phyloP scores from a whole-genome alignment of 345 rosid genomes.

The Syzygium oleosum region DNA sequence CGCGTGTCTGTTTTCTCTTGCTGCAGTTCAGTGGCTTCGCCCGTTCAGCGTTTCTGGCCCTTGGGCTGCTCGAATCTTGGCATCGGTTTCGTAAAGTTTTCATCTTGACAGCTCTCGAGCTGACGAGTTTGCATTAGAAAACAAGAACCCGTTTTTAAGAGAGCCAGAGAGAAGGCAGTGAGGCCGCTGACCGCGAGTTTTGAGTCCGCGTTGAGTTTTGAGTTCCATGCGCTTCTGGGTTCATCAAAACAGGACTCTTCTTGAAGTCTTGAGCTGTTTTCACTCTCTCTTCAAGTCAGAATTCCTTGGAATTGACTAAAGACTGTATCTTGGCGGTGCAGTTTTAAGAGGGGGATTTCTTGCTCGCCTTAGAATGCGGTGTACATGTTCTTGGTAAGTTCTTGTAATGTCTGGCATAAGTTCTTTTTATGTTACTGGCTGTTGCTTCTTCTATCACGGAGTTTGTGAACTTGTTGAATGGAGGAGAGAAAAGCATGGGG shows the following conservation, averaged over 20 bases:
- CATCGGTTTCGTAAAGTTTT: slow-evolving; percentile 1
- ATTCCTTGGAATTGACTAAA: not conserved
- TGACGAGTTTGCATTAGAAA: not conserved
- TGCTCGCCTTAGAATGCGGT: slow-evolving; percentile 21
- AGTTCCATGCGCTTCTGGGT: not conserved
- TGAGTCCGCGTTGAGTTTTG: not conserved
- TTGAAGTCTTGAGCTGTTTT: not conserved
- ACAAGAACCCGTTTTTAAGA: not conserved
- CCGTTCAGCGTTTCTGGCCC: not conserved
- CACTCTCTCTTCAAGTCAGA: not conserved
- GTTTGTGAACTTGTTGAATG: not conserved
- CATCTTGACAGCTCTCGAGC: slow-evolving; percentile 1
- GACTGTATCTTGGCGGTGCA: not conserved
- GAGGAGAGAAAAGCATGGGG: not conserved
- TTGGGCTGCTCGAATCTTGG: not conserved
- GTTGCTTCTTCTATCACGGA: not conserved
- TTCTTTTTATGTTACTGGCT: not conserved
- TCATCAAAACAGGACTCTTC: not conserved
- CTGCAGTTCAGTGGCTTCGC: slow-evolving; percentile 2
- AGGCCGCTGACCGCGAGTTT: not conserved
- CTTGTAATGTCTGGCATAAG: not conserved
- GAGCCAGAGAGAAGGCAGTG: not conserved
- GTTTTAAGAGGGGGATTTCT: not conserved
- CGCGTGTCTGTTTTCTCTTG: slow-evolving; percentile 10
- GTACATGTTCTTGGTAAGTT: slow-evolving; percentile 30